Evolutionary conservation across 805 yeast species (phyloP), one percentile per base, ranked within the genome.

Genomic region (Candida anglica): DNA sequence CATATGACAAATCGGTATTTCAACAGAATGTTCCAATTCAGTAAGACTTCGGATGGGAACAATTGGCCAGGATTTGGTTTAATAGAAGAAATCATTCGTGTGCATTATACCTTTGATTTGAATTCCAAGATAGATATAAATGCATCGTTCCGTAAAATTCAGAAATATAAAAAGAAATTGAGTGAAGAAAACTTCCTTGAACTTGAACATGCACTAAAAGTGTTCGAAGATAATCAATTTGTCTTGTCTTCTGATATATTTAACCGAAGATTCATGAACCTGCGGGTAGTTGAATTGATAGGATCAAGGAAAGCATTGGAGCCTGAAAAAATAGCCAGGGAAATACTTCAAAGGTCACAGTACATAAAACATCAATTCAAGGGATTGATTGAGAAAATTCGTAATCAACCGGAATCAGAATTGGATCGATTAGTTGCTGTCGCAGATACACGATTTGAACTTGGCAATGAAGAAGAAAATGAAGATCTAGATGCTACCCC

Each of bases 1-100:
- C 65, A 72, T 0, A 47, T 64, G 10, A 50, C 58, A 1, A 63
- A 61, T 37, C 54, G 45, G 28, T 31, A 35, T 13, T 39, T 73
- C 8, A 40, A 56, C 26, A 47, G 53, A 7, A 36, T 50, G 7
- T 54, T 69, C 11, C 42, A 57, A 2, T 39, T 35, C 4, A 45
- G 11, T 21, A 21, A 9, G 11, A 21, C 23, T 11, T 11, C 9
- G 10, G 23, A 8, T 24, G 35, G 6, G 36, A 44, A 9, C 30
- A 48, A 4, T 35, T 69, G 44, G 49, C 38, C 35, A 11, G 38
- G 42, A 21, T 27, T 49, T 14, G 40, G 49, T 5, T 35, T 53
- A 6, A 33, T 43, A 6, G 31, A 47, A 32, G 50, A 48, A 43
- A 41, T 58, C 37, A 44, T 69, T 15, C 24, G 38, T 17, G 15